Evolutionary conservation across 176 grass and related monocot genomes (phyloP).

Genomic region (Aegilops bicornis): DNA sequence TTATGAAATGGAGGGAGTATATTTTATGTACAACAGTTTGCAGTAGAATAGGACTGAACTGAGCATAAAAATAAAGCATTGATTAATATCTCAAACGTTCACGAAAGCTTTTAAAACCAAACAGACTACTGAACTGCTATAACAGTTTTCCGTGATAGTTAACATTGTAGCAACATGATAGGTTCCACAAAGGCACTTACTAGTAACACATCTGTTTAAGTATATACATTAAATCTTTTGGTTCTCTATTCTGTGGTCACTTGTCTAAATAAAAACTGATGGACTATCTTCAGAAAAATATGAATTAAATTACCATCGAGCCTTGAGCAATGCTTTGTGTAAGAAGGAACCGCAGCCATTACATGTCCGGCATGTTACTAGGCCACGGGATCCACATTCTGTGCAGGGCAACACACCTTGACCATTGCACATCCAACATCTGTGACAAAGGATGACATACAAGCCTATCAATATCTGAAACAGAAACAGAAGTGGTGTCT

Average conservation of each 20-base stretch:
- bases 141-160: constrained; percentile 5
- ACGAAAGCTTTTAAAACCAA: neutral
- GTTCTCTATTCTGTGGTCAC: neutral
- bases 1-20: too few species aligned
- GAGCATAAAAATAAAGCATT: constrained; percentile 14
- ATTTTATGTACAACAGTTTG: neutral
- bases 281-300: neutral
- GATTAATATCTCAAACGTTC: neutral
- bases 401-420: constrained; percentile 76
- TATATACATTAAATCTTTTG: neutral
- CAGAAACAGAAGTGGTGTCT: neutral
- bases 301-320: constrained; percentile 64
- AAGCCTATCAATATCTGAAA: constrained; percentile 14
- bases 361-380: constrained; percentile 74
- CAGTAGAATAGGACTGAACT: neutral
- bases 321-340: constrained; percentile 58
- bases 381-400: constrained; percentile 70
- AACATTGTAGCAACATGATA: constrained; percentile 14
- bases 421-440: constrained; percentile 77
- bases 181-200: constrained; percentile 9
- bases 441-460: constrained; percentile 43
- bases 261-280: neutral
- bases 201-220: neutral
- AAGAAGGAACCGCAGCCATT: constrained; percentile 72
- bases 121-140: constrained; percentile 2